Evolutionary conservation across 352 stramenopile species (phyloP), one percentile per base, ranked within the genome.

Genomic region (Phytophthora lateralis): DNA sequence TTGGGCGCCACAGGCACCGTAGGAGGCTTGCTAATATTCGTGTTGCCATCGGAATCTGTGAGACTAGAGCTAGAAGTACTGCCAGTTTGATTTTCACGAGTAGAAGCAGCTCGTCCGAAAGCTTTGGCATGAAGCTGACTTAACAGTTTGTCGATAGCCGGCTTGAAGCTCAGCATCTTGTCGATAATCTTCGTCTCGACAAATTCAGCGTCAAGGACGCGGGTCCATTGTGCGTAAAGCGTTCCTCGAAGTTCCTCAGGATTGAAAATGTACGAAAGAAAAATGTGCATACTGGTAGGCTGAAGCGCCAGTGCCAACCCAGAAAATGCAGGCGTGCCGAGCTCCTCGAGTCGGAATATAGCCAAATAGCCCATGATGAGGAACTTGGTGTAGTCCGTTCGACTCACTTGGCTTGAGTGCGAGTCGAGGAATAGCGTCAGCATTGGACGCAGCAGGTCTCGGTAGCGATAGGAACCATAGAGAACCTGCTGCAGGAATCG

Each of bases 341-440:
- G 73, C 55, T 98, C 90, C 6, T 97, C 77, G 1, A 98, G 71
- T 4, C 91, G 83, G 60, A 97, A 98, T 20, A 98, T 78, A 11
- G 83, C 73, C 48, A 98, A 61, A 63, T 97, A 97, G 9, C 76
- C 75, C 18, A 98, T 65, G 51, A 98, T 90, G 58, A 97, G 88
- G 60, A 96, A 97, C 63, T 93, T 89, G 17, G 88, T 97, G 65
- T 97, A 97, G 66, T 97, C 91, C 12, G 76, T 76, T 18, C 88
- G 80, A 46, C 85, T 82, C 38, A 95, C 76, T 67, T 78, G 77
- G 50, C 82, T 89, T 21, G 85, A 78, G 53, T 94, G 87, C 20
- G 82, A 73, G 48, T 90, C 82, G 52, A 95, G 87, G 30, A 97
- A 96, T n/a, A 93, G 76, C 48, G 84, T 76, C 10, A 95, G 60